Conservation (phyloP, 768 basidiomycete genomes). For the Tricholoma hemisulphureum region DNA sequence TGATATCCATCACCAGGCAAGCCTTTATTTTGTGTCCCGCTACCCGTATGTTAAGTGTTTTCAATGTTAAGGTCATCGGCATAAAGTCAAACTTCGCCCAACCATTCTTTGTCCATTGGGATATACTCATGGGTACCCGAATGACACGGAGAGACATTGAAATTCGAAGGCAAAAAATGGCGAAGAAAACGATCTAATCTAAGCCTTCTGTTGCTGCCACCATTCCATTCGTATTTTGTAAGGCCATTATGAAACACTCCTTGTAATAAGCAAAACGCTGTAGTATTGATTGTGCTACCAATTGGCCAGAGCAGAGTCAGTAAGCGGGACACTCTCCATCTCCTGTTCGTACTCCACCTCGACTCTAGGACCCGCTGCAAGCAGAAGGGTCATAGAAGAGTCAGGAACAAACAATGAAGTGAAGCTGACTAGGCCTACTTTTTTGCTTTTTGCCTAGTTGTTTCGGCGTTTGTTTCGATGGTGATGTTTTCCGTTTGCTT, state of each 20-base stretch:
- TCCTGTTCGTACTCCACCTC: slow-evolving; percentile 98
- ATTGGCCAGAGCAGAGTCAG: slow-evolving; percentile 48
- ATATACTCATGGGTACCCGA: slow-evolving; percentile 77
- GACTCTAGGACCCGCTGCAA: slow-evolving; percentile 70
- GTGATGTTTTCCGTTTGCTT: slow-evolving; percentile 67
- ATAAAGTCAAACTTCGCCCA: slow-evolving; percentile 96
- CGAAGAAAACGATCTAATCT: slow-evolving; percentile 29
- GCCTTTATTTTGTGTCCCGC: slow-evolving; percentile 8
- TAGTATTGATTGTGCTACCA: slow-evolving; percentile 40
- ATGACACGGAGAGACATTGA: slow-evolving; percentile 73
- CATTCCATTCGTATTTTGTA: background rate
- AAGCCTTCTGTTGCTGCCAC: background rate
- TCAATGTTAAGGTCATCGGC: slow-evolving; percentile 54
- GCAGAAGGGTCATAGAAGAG: slow-evolving; percentile 11
- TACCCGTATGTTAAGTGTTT: slow-evolving; percentile 3
- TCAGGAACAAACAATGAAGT: background rate
- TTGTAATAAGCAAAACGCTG: background rate
- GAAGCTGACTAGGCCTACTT: slow-evolving; percentile 40
- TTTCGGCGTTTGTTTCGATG: slow-evolving; percentile 46
- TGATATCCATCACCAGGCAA: slow-evolving; percentile 95
- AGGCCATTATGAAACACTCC: background rate
- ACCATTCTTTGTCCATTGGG: slow-evolving; percentile 97
- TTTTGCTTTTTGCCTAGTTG: slow-evolving; percentile 60
- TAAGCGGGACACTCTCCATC: slow-evolving; percentile 63
- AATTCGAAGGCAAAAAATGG: slow-evolving; percentile 40